Conservation (phyloP, 2,329 filamentous ascomycete genomes). For the Pseudogymnoascus sp. region DNA sequence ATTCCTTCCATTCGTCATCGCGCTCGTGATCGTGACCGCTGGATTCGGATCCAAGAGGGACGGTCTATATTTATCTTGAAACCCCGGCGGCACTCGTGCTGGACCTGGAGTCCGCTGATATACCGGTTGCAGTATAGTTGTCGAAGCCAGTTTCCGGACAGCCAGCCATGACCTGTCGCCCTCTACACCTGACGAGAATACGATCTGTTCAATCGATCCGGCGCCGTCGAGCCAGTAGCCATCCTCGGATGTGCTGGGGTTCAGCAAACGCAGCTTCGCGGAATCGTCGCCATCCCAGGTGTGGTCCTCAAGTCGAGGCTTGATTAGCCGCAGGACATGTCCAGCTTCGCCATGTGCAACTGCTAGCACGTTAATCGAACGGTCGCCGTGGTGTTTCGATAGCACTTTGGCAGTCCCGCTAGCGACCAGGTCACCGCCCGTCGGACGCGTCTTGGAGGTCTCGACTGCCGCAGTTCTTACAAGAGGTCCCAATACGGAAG, state of each 20-base stretch:
- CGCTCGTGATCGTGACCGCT: conserved; percentile 43
- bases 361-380: conserved; percentile 19
- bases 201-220: conserved; percentile 41
- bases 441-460: not conserved
- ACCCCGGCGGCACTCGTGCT: conserved; percentile 8
- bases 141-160: conserved; percentile 35
- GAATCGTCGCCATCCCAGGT: conserved; percentile 22
- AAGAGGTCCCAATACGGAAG: not conserved
- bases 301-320: conserved; percentile 19
- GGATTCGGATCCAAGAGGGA: conserved; percentile 50
- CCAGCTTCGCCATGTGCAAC: conserved; percentile 25
- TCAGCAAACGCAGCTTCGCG: conserved; percentile 18
- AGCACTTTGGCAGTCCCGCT: not conserved
- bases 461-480: not conserved
- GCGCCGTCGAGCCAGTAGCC: conserved; percentile 28
- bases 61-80: conserved; percentile 22
- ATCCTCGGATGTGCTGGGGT: conserved; percentile 18
- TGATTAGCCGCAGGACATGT: conserved; percentile 25
- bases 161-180: conserved; percentile 36
- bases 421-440: not conserved
- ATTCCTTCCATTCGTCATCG: conserved; percentile 44
- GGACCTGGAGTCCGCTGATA: conserved; percentile 13
- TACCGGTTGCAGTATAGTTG: conserved; percentile 34
- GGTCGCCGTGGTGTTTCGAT: not conserved
- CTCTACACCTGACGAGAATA: conserved; percentile 33